phyloP scores from a whole-genome alignment of 202 grass and related monocot genomes.

The Hordeum pubiflorum region DNA sequence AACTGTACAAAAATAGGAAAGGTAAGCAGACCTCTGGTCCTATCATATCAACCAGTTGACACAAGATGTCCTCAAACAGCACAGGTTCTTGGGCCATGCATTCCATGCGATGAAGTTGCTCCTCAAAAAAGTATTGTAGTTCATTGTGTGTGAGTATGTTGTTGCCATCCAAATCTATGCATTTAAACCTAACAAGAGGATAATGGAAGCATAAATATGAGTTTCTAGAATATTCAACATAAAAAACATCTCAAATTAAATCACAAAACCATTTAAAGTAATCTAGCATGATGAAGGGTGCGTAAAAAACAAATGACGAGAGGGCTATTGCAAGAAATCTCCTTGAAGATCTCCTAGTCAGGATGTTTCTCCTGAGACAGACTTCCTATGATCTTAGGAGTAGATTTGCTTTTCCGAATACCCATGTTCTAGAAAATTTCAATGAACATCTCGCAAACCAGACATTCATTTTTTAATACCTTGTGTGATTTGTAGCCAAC shows the following conservation, averaged over 20 bases:
- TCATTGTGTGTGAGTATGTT: conserved; percentile 82
- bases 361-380: neutral
- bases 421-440: neutral
- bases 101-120: conserved; percentile 99
- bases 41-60: conserved; percentile 97
- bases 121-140: conserved; percentile 91
- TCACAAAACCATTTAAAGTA: neutral
- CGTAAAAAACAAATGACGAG: neutral
- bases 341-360: neutral
- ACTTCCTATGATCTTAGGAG: neutral
- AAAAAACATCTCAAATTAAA: neutral
- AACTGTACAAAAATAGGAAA: conserved; percentile 17
- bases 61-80: conserved; percentile 89
- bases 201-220: conserved; percentile 11
- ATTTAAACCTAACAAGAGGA: conserved; percentile 70
- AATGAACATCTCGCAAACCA: neutral
- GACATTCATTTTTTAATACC: conserved; percentile 1
- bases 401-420: neutral
- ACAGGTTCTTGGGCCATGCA: conserved; percentile 98
- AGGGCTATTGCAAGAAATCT: conserved; percentile 6
- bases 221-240: neutral
- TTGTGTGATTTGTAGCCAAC: neutral
- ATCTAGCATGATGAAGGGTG: neutral
- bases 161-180: conserved; percentile 94
- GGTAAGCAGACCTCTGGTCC: conserved; percentile 56